Conservation (phyloP, 371 early-diverging fungal species). For the Mucor piriformis region DNA sequence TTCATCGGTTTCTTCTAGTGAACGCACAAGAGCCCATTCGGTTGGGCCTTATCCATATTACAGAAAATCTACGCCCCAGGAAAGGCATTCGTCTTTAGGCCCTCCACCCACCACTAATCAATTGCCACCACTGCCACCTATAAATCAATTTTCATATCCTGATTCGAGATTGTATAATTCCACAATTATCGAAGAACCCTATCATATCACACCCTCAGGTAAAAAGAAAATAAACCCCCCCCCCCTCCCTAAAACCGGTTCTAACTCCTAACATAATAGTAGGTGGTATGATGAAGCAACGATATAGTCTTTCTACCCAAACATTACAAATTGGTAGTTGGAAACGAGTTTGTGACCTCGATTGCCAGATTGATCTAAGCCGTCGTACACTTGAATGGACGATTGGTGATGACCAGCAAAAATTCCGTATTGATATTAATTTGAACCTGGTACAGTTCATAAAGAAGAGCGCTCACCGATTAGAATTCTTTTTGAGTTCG, state of each 20-base stretch:
- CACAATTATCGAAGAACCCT: conserved; percentile 18
- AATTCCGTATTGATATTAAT: conserved; percentile 70
- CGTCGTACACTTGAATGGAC: conserved; percentile 61
- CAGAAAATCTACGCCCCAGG: conserved; percentile 20
- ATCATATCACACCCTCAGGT: conserved; percentile 9
- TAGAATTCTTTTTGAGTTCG: conserved; percentile 21
- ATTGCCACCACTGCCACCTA: not conserved
- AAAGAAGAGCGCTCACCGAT: conserved; percentile 18
- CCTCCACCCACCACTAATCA: conserved; percentile 12
- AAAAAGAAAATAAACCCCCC: not conserved
- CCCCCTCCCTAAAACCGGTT: too few species aligned
- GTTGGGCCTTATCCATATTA: conserved; percentile 42
- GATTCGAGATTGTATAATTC: conserved; percentile 14
- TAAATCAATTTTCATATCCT: conserved; percentile 1
- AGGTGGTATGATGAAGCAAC: not conserved
- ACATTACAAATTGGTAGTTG: conserved; percentile 72
- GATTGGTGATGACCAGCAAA: conserved; percentile 56
- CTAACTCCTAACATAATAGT: too few species aligned
- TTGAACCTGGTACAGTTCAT: conserved; percentile 55
- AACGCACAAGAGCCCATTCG: conserved; percentile 42
- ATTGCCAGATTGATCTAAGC: conserved; percentile 55
- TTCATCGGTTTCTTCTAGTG: conserved; percentile 19
- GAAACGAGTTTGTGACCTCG: conserved; percentile 68
- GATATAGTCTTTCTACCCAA: conserved; percentile 37
- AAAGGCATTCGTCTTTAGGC: conserved; percentile 26